These are phyloP conservation scores for Herpotrichia juniperi DNA, from an alignment of 2,329 filamentous ascomycete genomes.

Conservation along the genomic window DNA sequence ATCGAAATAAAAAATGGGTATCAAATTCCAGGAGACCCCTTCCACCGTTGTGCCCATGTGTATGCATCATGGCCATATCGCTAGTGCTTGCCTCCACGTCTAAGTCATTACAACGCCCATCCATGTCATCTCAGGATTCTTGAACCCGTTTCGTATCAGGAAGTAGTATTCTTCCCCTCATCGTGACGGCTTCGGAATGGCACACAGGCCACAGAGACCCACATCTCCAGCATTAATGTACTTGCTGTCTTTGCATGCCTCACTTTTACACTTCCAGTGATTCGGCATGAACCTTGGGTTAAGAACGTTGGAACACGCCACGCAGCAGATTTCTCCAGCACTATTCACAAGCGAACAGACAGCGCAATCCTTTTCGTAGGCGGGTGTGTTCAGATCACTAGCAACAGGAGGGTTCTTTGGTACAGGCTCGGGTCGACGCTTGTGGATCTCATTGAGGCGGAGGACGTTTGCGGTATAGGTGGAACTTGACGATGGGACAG, in stretches of 20 bases:
- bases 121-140: no score
- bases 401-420: slow-evolving; percentile 10
- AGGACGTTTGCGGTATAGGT: slow-evolving; percentile 14
- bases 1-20: slow-evolving; percentile 6
- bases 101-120: no score
- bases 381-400: neutral
- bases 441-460: slow-evolving; percentile 25
- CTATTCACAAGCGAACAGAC: slow-evolving; percentile 74
- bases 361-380: slow-evolving; percentile 50
- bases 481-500: neutral
- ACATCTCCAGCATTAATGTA: slow-evolving; percentile 75
- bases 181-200: slow-evolving; percentile 29
- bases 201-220: slow-evolving; percentile 74
- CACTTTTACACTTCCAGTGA: slow-evolving; percentile 69
- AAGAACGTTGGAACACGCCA: slow-evolving; percentile 74
- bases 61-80: no score
- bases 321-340: slow-evolving; percentile 62
- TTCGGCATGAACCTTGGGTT: slow-evolving; percentile 58
- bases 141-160: no score
- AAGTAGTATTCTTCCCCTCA: neutral
- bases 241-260: slow-evolving; percentile 58
- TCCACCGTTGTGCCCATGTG: no score
- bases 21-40: neutral
- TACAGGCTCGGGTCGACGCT: slow-evolving; percentile 15
- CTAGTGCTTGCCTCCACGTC: no score